Evolutionary conservation across 306 rosid genomes (phyloP).

Genomic region (Urtica urens): DNA sequence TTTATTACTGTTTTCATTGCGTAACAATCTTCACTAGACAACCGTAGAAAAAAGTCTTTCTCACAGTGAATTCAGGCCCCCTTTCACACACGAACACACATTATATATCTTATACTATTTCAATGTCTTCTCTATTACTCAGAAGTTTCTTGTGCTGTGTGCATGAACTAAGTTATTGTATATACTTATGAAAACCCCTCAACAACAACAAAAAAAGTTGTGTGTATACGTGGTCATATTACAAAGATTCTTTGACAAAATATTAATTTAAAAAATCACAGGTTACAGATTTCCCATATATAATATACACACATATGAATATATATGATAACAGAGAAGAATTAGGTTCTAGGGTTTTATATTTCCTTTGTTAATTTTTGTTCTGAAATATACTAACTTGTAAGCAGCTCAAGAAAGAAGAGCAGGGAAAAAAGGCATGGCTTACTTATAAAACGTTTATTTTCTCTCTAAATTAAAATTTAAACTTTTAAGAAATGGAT

Average conservation of each 20-base stretch:
- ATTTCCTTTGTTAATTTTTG: not conserved
- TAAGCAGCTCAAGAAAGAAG: no score
- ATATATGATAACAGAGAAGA: not conserved
- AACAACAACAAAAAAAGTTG: not conserved
- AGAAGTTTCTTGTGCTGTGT: not conserved
- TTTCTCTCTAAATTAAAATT: no score
- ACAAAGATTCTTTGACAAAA: not conserved
- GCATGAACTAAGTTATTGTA: not conserved
- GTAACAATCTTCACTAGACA: no score
- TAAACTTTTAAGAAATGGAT: no score
- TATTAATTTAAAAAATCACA: not conserved
- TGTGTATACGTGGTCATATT: not conserved
- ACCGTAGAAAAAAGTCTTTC: conserved; percentile 18
- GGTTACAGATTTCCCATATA: not conserved
- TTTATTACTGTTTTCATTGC: no score
- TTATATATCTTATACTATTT: conserved; percentile 4
- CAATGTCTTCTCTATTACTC: conserved; percentile 7
- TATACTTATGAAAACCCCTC: no score
- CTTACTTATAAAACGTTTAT: no score
- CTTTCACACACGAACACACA: not conserved
- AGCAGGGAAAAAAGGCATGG: no score
- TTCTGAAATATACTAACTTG: no score
- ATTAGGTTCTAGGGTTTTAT: conserved; percentile 19
- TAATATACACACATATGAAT: not conserved
- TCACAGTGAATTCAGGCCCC: conserved; percentile 2